phyloP scores from a whole-genome alignment of 164 flowering plant species.

The Dillenia turbinata region DNA sequence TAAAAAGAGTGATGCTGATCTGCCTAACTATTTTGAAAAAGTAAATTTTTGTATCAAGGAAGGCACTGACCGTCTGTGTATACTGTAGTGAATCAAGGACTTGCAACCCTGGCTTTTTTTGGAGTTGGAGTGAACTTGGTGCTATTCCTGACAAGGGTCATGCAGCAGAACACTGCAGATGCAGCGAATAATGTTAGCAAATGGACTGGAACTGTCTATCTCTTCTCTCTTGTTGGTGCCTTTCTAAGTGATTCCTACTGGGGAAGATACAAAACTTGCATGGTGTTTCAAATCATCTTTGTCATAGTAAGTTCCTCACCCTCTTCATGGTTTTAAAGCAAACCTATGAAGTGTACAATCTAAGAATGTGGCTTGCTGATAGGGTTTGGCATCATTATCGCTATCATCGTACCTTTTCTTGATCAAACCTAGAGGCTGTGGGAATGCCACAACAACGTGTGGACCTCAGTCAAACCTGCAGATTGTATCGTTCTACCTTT shows the following conservation, averaged over 20 bases:
- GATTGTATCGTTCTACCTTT: constrained; percentile 58
- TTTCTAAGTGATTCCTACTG: constrained; percentile 91
- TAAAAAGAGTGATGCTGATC: too few species aligned
- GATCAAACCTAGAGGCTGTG: constrained; percentile 75
- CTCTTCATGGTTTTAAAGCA: too few species aligned
- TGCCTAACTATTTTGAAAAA: too few species aligned
- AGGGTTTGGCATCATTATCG: constrained; percentile 71
- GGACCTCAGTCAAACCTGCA: constrained; percentile 45
- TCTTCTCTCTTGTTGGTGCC: constrained; percentile 82
- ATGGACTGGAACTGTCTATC: constrained; percentile 96
- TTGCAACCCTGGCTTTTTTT: constrained; percentile 89
- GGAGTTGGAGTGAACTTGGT: constrained; percentile 96
- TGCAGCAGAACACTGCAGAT: constrained; percentile 71
- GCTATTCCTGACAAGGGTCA: constrained; percentile 78
- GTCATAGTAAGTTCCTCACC: constrained; percentile 50
- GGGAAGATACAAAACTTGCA: constrained; percentile 95
- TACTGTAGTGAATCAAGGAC: constrained; percentile 80
- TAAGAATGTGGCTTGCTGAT: constrained; percentile 15
- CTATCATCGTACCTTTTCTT: constrained; percentile 60
- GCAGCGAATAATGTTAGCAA: constrained; percentile 95
- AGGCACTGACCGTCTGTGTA: not conserved
- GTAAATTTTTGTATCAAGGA: not conserved
- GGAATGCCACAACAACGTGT: constrained; percentile 40
- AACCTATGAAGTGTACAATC: not conserved
- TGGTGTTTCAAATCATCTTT: constrained; percentile 76